Conservation (phyloP, 768 basidiomycete genomes). For the Serendipita vermifera region DNA sequence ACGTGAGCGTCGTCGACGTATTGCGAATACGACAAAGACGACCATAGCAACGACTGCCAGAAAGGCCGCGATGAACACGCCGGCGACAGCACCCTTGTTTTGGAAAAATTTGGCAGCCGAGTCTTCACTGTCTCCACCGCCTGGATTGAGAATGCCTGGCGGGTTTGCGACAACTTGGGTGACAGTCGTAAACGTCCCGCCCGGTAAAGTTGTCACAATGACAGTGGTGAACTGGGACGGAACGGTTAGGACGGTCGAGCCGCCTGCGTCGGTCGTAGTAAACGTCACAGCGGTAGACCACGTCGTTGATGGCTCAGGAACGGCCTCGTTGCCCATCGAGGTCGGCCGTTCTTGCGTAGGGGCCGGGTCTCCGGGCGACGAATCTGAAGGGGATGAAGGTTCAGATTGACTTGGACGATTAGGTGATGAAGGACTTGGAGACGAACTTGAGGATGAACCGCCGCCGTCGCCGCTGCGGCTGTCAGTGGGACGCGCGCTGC, state of each 20-base stretch:
- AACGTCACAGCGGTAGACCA: slow-evolving; percentile 32
- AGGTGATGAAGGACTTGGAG: too few species aligned
- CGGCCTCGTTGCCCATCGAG: too few species aligned
- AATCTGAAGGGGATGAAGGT: too few species aligned
- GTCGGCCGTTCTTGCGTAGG: too few species aligned
- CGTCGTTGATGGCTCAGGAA: slow-evolving; percentile 33
- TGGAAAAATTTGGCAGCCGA: slow-evolving; percentile 57
- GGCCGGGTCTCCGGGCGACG: too few species aligned
- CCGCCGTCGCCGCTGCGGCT: too few species aligned
- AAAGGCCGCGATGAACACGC: slow-evolving; percentile 63
- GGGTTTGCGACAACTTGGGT: slow-evolving; percentile 59
- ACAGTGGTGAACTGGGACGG: slow-evolving; percentile 37
- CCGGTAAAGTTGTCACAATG: slow-evolving; percentile 37
- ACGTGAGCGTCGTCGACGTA: slow-evolving; percentile 31
- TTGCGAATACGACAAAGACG: slow-evolving; percentile 32
- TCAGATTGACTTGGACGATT: too few species aligned
- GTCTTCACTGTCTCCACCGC: slow-evolving; percentile 22
- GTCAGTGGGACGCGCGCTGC: too few species aligned
- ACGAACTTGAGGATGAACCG: too few species aligned
- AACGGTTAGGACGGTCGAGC: slow-evolving; percentile 29
- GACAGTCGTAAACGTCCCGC: slow-evolving; percentile 43
- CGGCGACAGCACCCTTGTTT: slow-evolving; percentile 58
- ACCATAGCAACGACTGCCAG: slow-evolving; percentile 42
- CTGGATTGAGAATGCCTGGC: slow-evolving; percentile 44
- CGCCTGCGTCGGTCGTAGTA: slow-evolving; percentile 34